These are phyloP conservation scores for Ophiostoma sp. DNA, from an alignment of 2,329 filamentous ascomycete genomes.

Conservation along the genomic window DNA sequence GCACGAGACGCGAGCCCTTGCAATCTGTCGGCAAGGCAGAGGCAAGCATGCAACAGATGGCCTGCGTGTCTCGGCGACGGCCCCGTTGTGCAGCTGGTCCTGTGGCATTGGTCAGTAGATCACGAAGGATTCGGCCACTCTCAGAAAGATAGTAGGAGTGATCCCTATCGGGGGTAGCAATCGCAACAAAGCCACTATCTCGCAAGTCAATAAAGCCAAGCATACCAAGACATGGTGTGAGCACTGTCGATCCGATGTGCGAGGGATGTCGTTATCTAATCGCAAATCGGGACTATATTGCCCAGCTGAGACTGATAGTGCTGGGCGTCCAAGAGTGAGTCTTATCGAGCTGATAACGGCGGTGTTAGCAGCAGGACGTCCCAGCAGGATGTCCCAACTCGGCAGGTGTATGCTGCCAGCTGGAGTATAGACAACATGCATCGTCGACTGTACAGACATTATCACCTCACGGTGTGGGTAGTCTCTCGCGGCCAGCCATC, in stretches of 20 bases:
- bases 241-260: constrained; percentile 3
- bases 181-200: not conserved
- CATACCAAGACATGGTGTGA: not conserved
- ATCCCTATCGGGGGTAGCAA: not conserved
- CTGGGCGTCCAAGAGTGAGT: not conserved
- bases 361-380: not conserved
- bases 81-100: not conserved
- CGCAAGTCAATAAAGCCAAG: not conserved
- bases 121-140: too few species aligned
- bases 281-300: not conserved
- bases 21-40: not conserved
- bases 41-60: not conserved
- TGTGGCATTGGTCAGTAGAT: not conserved
- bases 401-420: not conserved
- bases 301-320: not conserved
- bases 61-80: not conserved
- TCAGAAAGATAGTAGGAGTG: not conserved
- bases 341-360: not conserved
- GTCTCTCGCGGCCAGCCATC: too few species aligned
- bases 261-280: not conserved
- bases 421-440: not conserved
- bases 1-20: not conserved
- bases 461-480: too few species aligned
- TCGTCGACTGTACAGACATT: not conserved
- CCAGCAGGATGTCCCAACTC: not conserved